Conservation (phyloP, 225 moss, liverwort and hornwort species). For the Anthoceros angustus region DNA sequence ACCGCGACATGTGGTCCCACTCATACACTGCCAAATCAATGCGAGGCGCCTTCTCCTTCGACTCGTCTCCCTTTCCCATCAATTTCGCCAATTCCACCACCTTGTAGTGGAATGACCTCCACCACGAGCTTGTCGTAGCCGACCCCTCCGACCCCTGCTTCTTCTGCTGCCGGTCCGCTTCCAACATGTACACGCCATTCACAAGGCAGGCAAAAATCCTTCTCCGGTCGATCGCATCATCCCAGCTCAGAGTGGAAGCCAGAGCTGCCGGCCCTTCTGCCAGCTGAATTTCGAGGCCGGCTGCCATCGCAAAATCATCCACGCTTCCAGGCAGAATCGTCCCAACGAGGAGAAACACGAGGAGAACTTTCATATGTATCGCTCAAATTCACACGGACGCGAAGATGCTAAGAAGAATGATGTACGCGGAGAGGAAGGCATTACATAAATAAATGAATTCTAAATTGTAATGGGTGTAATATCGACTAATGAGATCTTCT, state of each 20-base stretch:
- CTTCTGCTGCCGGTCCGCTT: slow-evolving; percentile 2
- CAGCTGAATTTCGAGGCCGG: background rate
- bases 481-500: no score
- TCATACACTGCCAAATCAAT: slow-evolving; percentile 26
- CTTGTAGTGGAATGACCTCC: slow-evolving; percentile 2
- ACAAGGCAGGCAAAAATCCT: background rate
- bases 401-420: no score
- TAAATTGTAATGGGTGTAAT: no score
- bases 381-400: no score
- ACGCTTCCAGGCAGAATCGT: no score
- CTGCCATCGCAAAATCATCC: no score
- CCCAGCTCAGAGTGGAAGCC: background rate
- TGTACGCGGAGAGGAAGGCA: no score
- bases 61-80: background rate
- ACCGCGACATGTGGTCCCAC: slow-evolving; percentile 11
- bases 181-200: slow-evolving; percentile 5
- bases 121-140: background rate
- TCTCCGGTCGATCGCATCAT: background rate
- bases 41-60: slow-evolving; percentile 7
- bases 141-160: background rate
- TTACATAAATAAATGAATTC: no score
- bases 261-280: background rate
- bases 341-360: no score
- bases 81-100: background rate
- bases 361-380: no score